Evolutionary conservation across 352 stramenopile genomes (phyloP).

Genomic region (Phytophthora macrochlamydospora): DNA sequence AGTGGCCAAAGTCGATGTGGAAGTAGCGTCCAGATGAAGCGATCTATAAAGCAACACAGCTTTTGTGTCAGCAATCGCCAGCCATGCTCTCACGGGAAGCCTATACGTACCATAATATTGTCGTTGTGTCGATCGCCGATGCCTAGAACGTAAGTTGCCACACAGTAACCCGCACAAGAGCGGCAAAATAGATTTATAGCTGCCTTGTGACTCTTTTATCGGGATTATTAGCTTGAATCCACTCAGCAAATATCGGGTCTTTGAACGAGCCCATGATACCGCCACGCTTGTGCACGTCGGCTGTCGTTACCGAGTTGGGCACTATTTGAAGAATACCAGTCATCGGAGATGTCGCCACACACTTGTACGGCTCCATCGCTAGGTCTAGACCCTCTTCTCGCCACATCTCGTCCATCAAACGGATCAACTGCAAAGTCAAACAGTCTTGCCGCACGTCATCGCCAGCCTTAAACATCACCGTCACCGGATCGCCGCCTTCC

Average conservation of each 20-base stretch:
- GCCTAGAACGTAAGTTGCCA: slow-evolving; percentile 93
- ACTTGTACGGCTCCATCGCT: slow-evolving; percentile 90
- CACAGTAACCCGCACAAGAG: slow-evolving; percentile 91
- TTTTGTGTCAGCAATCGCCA: background rate
- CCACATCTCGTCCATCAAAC: slow-evolving; percentile 93
- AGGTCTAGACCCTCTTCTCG: slow-evolving; percentile 89
- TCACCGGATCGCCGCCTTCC: slow-evolving; percentile 68
- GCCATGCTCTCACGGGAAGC: background rate
- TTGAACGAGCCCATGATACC: slow-evolving; percentile 80
- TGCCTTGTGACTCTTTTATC: slow-evolving; percentile 55
- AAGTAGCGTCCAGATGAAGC: slow-evolving; percentile 75
- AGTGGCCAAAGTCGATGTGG: slow-evolving; percentile 88
- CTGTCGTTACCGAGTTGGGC: slow-evolving; percentile 89
- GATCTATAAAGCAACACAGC: slow-evolving; percentile 44
- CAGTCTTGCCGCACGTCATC: slow-evolving; percentile 96
- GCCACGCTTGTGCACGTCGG: slow-evolving; percentile 84
- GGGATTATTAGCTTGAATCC: slow-evolving; percentile 80
- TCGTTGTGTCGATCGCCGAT: slow-evolving; percentile 95
- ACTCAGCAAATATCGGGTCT: slow-evolving; percentile 79
- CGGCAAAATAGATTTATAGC: slow-evolving; percentile 83
- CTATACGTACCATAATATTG: slow-evolving; percentile 92
- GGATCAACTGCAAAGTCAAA: slow-evolving; percentile 91
- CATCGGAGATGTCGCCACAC: slow-evolving; percentile 88
- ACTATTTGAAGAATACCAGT: slow-evolving; percentile 92
- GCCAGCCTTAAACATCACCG: slow-evolving; percentile 93